Percentiles rank a stretch among this genome's conserved stretches.
These are phyloP conservation scores for Solanum bulbocastanum DNA, from an alignment of 257 asterid species.

Conservation along the genomic window DNA sequence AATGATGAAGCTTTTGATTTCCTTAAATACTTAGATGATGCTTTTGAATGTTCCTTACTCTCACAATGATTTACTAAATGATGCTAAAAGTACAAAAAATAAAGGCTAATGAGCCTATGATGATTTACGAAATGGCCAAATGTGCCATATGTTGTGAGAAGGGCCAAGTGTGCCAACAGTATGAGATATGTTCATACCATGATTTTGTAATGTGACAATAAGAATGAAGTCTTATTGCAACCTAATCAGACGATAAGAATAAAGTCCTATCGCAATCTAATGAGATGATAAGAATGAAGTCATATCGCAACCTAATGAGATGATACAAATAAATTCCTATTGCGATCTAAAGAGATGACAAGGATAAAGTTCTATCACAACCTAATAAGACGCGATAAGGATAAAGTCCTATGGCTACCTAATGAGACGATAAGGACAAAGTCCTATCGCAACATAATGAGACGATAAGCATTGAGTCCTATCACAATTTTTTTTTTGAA, in stretches of 20 bases:
- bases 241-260: not conserved
- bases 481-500: not conserved
- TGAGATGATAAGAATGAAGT: not conserved
- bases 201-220: not conserved
- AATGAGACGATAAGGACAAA: not conserved
- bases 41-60: not conserved
- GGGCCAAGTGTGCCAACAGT: not conserved
- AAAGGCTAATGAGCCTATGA: not conserved
- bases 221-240: not conserved
- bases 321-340: not conserved
- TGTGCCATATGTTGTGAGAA: not conserved
- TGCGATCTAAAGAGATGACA: not conserved
- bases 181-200: not conserved
- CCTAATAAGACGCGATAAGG: not conserved
- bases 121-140: not conserved
- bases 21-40: not conserved
- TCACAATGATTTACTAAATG: not conserved
- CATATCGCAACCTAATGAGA: not conserved
- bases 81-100: not conserved
- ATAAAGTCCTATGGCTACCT: not conserved
- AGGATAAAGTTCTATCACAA: not conserved
- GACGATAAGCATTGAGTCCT: not conserved
- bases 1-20: not conserved
- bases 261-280: not conserved
- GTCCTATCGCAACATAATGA: not conserved